These are phyloP conservation scores for Pyrenopolyporus hunteri DNA, from an alignment of 495 filamentous ascomycete species.

Conservation along the genomic window DNA sequence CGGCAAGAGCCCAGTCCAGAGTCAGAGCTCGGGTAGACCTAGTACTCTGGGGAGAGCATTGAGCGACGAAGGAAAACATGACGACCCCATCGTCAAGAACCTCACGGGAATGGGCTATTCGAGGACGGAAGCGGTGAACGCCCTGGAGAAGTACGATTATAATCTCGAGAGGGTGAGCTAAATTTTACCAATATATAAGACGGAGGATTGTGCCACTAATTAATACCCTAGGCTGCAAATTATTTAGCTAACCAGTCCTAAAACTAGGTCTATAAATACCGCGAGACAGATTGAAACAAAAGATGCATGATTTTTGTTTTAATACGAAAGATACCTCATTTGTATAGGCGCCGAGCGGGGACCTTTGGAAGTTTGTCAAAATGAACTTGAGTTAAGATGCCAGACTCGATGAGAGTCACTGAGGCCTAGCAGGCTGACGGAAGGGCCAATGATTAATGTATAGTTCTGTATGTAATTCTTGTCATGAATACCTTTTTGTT, in stretches of 20 bases:
- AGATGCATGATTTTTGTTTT: constrained; percentile 33
- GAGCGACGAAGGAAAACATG: constrained; percentile 75
- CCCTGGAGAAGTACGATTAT: constrained; percentile 93
- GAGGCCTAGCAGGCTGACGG: constrained; percentile 20
- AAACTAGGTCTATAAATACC: constrained; percentile 3
- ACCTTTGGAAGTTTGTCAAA: constrained; percentile 31
- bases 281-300: constrained; percentile 8
- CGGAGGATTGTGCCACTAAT: constrained; percentile 39
- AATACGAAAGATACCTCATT: constrained; percentile 33
- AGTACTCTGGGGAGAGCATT: constrained; percentile 66
- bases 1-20: constrained; percentile 41
- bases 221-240: constrained; percentile 51
- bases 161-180: constrained; percentile 87
- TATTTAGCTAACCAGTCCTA: constrained; percentile 55
- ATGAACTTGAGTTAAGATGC: constrained; percentile 13
- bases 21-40: constrained; percentile 44
- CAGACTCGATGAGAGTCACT: constrained; percentile 12
- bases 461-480: constrained; percentile 43
- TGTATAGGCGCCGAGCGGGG: constrained; percentile 26
- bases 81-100: constrained; percentile 90
- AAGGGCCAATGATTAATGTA: constrained; percentile 42
- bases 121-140: constrained; percentile 75
- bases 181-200: constrained; percentile 14
- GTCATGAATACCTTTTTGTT: constrained; percentile 37
- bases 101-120: constrained; percentile 91